phyloP scores from a whole-genome alignment of 805 yeast species.

The Huiozyma naganishii region DNA sequence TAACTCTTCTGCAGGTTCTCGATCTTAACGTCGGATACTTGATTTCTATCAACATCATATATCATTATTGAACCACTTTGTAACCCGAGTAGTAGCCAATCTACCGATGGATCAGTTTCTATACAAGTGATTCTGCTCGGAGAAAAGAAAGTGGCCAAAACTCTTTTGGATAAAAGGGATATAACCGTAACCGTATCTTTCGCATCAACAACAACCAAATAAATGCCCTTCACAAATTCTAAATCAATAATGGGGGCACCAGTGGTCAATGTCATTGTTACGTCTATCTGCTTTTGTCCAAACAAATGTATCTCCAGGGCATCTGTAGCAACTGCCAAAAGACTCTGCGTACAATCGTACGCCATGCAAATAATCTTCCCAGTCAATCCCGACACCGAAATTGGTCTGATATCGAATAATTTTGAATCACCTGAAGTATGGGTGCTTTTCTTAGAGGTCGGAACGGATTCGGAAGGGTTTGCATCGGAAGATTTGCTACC shows the following conservation, averaged over 20 bases:
- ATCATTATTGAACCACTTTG: slow-evolving; percentile 62
- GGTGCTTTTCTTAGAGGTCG: slow-evolving; percentile 26
- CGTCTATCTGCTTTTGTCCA: slow-evolving; percentile 76
- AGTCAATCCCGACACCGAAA: slow-evolving; percentile 42
- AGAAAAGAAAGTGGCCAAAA: slow-evolving; percentile 50
- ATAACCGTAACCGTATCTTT: slow-evolving; percentile 54
- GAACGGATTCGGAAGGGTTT: slow-evolving; percentile 6
- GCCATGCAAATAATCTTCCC: slow-evolving; percentile 62
- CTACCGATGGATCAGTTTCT: slow-evolving; percentile 77
- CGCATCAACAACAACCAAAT: slow-evolving; percentile 61
- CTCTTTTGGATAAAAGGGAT: slow-evolving; percentile 53
- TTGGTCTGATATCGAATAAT: slow-evolving; percentile 25
- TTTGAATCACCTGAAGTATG: slow-evolving; percentile 20
- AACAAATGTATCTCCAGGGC: slow-evolving; percentile 63
- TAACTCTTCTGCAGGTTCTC: slow-evolving; percentile 55
- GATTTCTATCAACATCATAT: slow-evolving; percentile 74
- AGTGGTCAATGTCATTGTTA: slow-evolving; percentile 43
- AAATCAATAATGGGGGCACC: slow-evolving; percentile 43
- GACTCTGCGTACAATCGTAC: slow-evolving; percentile 79
- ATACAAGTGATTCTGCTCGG: slow-evolving; percentile 58
- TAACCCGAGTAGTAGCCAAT: slow-evolving; percentile 76
- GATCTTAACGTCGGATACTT: slow-evolving; percentile 51
- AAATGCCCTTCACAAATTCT: slow-evolving; percentile 68
- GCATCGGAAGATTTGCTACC: neutral
- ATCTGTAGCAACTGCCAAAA: slow-evolving; percentile 70